Conservation (phyloP, 345 rosid species). For the Orychophragmus violaceus region DNA sequence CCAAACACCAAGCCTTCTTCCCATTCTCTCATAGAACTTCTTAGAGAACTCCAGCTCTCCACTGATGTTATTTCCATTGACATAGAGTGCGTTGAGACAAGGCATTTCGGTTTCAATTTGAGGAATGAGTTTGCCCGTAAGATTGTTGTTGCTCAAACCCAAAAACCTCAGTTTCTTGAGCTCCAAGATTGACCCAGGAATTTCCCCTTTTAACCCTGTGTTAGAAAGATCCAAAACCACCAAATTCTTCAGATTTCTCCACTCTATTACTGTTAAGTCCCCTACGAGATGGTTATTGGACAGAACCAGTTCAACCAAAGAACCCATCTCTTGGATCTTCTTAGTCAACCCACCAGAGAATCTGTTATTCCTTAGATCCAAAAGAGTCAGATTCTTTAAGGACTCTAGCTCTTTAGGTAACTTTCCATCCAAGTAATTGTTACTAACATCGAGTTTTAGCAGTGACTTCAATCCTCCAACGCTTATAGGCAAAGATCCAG, state of each 20-base stretch:
- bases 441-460: constrained; percentile 77
- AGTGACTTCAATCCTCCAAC: constrained; percentile 54
- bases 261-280: constrained; percentile 39
- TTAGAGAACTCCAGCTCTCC: constrained; percentile 60
- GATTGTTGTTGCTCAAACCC: constrained; percentile 67
- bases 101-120: constrained; percentile 57
- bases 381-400: constrained; percentile 59
- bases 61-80: constrained; percentile 71
- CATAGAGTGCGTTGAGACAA: constrained; percentile 48
- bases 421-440: constrained; percentile 50
- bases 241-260: constrained; percentile 49
- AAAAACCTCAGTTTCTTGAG: constrained; percentile 68
- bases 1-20: constrained; percentile 84
- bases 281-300: constrained; percentile 60
- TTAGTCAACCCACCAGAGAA: constrained; percentile 57
- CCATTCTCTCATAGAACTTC: constrained; percentile 52
- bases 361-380: constrained; percentile 67
- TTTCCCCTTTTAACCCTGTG: constrained; percentile 48
- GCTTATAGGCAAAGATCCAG: constrained; percentile 51
- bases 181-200: constrained; percentile 49
- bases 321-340: constrained; percentile 48
- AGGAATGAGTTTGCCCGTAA: constrained; percentile 49
- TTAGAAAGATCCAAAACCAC: constrained; percentile 56
- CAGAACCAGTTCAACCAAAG: constrained; percentile 58
- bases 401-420: constrained; percentile 42